Evolutionary conservation across 176 grass and related monocot genomes (phyloP).

Genomic region (Rhynchospora breviuscula): DNA sequence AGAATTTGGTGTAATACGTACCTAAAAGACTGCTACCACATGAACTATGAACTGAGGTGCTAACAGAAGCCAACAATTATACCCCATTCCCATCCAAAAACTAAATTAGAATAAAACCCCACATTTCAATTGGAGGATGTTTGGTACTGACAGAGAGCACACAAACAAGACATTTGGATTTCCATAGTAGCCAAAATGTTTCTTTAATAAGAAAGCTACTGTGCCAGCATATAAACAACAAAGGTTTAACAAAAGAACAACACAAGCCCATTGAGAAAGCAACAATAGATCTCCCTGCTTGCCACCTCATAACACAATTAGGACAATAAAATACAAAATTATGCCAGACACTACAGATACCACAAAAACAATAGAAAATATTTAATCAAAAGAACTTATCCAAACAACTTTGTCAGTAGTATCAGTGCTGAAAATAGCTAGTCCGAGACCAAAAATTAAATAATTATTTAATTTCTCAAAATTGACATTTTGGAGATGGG

Average conservation of each 20-base stretch:
- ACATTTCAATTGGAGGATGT: neutral
- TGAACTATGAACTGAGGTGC: neutral
- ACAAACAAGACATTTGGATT: neutral
- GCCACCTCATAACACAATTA: neutral
- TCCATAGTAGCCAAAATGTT: conserved; percentile 14
- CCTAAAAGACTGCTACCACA: neutral
- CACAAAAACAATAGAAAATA: neutral
- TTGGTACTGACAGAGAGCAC: neutral
- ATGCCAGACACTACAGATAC: neutral
- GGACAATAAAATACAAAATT: neutral
- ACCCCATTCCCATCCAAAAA: no score
- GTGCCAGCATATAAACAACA: conserved; percentile 7
- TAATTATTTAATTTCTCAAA: neutral
- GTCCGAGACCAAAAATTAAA: neutral
- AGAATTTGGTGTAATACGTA: neutral
- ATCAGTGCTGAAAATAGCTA: neutral
- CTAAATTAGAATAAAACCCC: neutral
- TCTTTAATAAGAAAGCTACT: conserved; percentile 13
- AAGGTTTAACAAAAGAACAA: conserved; percentile 3
- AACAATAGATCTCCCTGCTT: conserved; percentile 13
- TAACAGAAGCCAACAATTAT: no score
- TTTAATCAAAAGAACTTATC: neutral
- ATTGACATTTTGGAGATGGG: conserved; percentile 3
- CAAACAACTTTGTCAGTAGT: neutral
- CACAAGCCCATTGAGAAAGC: conserved; percentile 10